These are phyloP conservation scores for Arabis hirsuta DNA, from an alignment of 345 rosid genomes.

Conservation along the genomic window DNA sequence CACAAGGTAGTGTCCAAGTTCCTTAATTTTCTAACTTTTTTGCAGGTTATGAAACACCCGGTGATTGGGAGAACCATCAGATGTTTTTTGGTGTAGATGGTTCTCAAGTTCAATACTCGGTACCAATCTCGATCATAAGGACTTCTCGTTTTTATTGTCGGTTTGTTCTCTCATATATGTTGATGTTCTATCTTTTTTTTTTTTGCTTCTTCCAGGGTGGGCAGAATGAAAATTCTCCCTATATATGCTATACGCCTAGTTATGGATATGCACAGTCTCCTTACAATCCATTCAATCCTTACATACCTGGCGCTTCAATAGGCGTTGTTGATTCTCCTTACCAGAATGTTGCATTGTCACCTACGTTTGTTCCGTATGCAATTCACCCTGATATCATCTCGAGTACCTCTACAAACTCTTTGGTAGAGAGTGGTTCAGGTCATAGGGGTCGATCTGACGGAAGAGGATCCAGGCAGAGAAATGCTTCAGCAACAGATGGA, in stretches of 20 bases:
- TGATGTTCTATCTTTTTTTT: background rate
- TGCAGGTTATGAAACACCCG: constrained; percentile 84
- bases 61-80: constrained; percentile 92
- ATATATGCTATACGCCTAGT: constrained; percentile 77
- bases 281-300: constrained; percentile 90
- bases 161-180: background rate
- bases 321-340: constrained; percentile 72
- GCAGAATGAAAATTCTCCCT: constrained; percentile 80
- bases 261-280: constrained; percentile 88
- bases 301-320: constrained; percentile 79
- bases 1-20: constrained; percentile 12
- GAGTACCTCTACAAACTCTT: constrained; percentile 50
- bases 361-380: constrained; percentile 62
- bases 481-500: constrained; percentile 55
- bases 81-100: constrained; percentile 83
- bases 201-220: constrained; percentile 65
- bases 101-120: constrained; percentile 75
- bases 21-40: constrained; percentile 14
- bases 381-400: constrained; percentile 58
- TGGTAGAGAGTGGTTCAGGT: constrained; percentile 53
- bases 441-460: constrained; percentile 51
- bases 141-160: constrained; percentile 11
- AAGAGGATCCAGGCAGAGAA: constrained; percentile 52
- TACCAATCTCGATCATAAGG: constrained; percentile 29
- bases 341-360: constrained; percentile 61